Evolutionary conservation across 2,329 filamentous ascomycete genomes (phyloP).

Genomic region (Aureobasidium leucospermi): DNA sequence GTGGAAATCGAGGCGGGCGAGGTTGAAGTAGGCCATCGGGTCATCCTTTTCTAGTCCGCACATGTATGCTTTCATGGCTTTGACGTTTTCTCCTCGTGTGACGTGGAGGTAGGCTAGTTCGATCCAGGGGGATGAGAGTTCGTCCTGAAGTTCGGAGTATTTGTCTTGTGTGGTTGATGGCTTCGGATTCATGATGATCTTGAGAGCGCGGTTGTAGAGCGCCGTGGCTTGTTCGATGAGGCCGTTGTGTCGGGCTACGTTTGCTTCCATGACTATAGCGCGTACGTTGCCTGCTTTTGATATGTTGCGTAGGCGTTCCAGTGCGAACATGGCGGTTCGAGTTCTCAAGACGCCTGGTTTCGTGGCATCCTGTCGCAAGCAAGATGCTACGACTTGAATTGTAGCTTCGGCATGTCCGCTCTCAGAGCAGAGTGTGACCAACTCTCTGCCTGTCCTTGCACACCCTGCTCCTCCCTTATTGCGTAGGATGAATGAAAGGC

Average conservation of each 20-base stretch:
- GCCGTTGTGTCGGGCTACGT: constrained; percentile 8
- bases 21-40: constrained; percentile 34
- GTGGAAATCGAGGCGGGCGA: constrained; percentile 23
- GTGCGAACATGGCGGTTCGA: background rate
- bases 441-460: background rate
- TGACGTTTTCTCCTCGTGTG: constrained; percentile 13
- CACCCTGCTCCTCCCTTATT: background rate
- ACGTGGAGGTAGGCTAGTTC: constrained; percentile 23
- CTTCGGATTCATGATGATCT: background rate
- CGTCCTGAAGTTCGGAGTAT: background rate
- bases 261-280: constrained; percentile 14
- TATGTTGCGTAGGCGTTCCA: background rate
- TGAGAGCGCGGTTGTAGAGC: constrained; percentile 13
- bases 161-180: background rate
- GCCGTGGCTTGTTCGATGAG: background rate
- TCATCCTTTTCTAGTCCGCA: constrained; percentile 36
- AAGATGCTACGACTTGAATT: constrained; percentile 2
- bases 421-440: background rate
- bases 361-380: background rate
- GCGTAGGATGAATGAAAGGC: background rate
- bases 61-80: constrained; percentile 27
- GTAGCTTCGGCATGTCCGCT: background rate
- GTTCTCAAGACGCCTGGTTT: background rate
- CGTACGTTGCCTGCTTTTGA: constrained; percentile 11
- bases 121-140: constrained; percentile 27